Evolutionary conservation across 179 eudicot genomes (phyloP).

Genomic region (Gypsophila paniculata): DNA sequence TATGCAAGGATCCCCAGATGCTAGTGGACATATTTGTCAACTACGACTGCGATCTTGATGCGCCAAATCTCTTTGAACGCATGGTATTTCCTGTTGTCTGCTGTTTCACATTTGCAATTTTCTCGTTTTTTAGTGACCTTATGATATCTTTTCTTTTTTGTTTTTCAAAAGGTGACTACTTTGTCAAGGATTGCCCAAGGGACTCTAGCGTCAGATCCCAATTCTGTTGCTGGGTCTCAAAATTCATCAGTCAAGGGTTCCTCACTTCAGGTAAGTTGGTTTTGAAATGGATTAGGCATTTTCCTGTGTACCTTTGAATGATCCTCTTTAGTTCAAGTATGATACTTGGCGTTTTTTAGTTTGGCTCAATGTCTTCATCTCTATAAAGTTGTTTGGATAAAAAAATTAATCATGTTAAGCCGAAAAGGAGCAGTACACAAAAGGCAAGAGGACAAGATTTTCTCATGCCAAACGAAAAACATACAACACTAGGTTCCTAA

Average conservation of each 20-base stretch:
- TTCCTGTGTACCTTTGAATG: slow-evolving; percentile 10
- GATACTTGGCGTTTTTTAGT: not conserved
- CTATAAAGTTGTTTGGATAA: not conserved
- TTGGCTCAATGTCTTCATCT: not conserved
- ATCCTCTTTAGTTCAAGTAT: not conserved
- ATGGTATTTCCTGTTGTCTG: slow-evolving; percentile 44
- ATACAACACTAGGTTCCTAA: not conserved
- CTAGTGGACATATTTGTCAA: slow-evolving; percentile 92
- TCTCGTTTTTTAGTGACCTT: not conserved
- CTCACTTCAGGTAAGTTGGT: slow-evolving; percentile 72
- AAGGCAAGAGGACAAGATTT: not conserved
- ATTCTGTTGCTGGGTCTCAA: slow-evolving; percentile 64
- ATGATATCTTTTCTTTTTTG: not conserved
- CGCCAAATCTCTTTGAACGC: slow-evolving; percentile 89
- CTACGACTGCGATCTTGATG: slow-evolving; percentile 92
- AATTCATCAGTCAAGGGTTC: slow-evolving; percentile 74
- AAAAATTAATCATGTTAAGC: not conserved
- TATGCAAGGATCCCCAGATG: slow-evolving; percentile 90
- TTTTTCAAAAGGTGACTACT: slow-evolving; percentile 52
- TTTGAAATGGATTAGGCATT: slow-evolving; percentile 9
- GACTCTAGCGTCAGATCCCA: slow-evolving; percentile 77
- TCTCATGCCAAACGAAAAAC: not conserved
- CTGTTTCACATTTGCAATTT: not conserved
- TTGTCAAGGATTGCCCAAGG: slow-evolving; percentile 90
- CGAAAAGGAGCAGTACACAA: not conserved